Percentiles rank a stretch among this genome's conserved stretches.
phyloP scores from a whole-genome alignment of 495 filamentous ascomycete species.

The Lentithecium fluviatile region DNA sequence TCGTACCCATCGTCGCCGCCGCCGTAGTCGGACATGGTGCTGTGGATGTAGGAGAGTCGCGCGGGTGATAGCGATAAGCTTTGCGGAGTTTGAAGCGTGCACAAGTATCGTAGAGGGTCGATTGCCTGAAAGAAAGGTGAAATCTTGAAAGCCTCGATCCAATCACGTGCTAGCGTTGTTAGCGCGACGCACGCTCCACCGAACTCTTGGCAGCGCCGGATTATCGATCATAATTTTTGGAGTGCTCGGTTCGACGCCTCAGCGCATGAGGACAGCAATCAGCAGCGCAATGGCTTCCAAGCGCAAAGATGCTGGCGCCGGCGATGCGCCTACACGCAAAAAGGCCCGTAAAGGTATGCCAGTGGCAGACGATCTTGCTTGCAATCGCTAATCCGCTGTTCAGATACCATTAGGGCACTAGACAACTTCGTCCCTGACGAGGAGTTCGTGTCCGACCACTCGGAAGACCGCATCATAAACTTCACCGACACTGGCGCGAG shows the following conservation, averaged over 20 bases:
- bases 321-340: background rate
- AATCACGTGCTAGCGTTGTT: background rate
- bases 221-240: background rate
- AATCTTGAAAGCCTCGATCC: background rate
- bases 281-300: conserved; percentile 20
- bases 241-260: background rate
- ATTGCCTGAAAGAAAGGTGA: background rate
- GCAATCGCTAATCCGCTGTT: too few relatives aligned
- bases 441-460: background rate
- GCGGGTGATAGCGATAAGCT: background rate
- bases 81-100: background rate
- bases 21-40: conserved; percentile 80
- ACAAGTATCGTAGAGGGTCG: background rate
- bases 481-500: conserved; percentile 46
- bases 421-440: background rate
- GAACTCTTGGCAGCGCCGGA: background rate
- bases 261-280: background rate
- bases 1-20: conserved; percentile 56
- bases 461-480: background rate
- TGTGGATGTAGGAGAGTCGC: background rate
- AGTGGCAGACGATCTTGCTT: too few relatives aligned
- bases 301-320: conserved; percentile 9
- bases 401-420: background rate
- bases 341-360: conserved; percentile 18
- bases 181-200: background rate